Conservation (phyloP, 441 rosid species). For the Gossypium laxum region DNA sequence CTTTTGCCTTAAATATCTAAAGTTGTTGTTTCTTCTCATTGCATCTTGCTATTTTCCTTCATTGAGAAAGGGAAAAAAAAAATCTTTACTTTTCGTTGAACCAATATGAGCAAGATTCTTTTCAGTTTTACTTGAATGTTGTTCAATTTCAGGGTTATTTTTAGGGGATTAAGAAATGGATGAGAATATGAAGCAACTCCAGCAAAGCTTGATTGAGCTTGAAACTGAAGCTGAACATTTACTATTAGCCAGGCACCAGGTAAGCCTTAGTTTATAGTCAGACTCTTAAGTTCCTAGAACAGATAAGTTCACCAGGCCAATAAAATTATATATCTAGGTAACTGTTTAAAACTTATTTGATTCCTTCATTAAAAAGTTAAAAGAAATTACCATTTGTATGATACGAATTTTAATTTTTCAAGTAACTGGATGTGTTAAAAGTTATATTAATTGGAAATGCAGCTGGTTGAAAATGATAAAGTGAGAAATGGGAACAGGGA, state of each 20-base stretch:
- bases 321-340: background rate
- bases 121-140: background rate
- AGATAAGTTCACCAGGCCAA: background rate
- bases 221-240: constrained; percentile 69
- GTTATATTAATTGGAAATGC: constrained; percentile 17
- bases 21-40: background rate
- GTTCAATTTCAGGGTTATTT: background rate
- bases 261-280: constrained; percentile 10
- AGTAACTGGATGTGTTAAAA: background rate
- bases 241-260: constrained; percentile 53
- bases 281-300: background rate
- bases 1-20: background rate
- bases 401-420: background rate
- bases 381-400: background rate
- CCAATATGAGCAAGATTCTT: background rate
- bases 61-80: background rate
- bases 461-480: constrained; percentile 68
- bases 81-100: background rate
- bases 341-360: background rate
- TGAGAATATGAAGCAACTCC: constrained; percentile 40
- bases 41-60: background rate
- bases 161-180: constrained; percentile 33
- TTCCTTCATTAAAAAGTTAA: background rate
- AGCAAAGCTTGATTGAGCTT: constrained; percentile 37
- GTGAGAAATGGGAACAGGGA: constrained; percentile 66